Base-by-base conservation (phyloP, 1,284 basidiomycete species). In the Cryptococcus sp. region DNA sequence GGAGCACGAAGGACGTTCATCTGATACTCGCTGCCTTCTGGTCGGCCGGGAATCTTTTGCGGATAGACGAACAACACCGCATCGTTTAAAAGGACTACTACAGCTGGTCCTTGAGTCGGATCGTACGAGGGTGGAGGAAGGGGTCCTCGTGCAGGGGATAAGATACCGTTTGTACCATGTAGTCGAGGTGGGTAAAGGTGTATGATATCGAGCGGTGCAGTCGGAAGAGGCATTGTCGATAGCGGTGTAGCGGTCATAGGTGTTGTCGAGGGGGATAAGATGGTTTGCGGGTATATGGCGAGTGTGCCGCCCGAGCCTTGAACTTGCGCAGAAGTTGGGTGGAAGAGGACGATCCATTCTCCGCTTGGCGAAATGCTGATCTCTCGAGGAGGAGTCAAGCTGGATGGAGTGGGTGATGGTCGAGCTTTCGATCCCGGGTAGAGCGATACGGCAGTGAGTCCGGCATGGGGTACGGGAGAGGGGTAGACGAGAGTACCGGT, bases 131-230 rank as follows among this genome's bases (percentile, higher is more conserved):
- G 42, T 3, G 59, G 60, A 4, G 62, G 59, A 0, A 36, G 33
- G 2, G 68, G 68, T 6, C 67, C 68, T 3, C 45, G 40, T 2
- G 60, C 41, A 10, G 58, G 50, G 3, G 63, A 55, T 14, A 54
- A 19, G 42, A 47, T 36, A 31, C 39, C 45, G 0, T 52, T 18
- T 0, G 54, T 31, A 4, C 65, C 48, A 6, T 57, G 50, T 3
- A 54, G 53, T 14, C 63, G 55, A 7, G 62, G 51, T 6, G 65
- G 60, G 43, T 66, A 67, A 12, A 69, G 50, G 43, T 65, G 58
- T 1, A 54, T 28, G 12, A 61, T 48, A 7, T 58, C 57, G 2
- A 71, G 45, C 0, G 65, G 62, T 21, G 52, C 35, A 2, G 51
- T 51, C 0, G 51, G 41, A 4, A 69, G 45, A 0, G 56, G 38